These are phyloP conservation scores for Mycogone perniciosa DNA, from an alignment of 2,329 filamentous ascomycete genomes.

Conservation along the genomic window DNA sequence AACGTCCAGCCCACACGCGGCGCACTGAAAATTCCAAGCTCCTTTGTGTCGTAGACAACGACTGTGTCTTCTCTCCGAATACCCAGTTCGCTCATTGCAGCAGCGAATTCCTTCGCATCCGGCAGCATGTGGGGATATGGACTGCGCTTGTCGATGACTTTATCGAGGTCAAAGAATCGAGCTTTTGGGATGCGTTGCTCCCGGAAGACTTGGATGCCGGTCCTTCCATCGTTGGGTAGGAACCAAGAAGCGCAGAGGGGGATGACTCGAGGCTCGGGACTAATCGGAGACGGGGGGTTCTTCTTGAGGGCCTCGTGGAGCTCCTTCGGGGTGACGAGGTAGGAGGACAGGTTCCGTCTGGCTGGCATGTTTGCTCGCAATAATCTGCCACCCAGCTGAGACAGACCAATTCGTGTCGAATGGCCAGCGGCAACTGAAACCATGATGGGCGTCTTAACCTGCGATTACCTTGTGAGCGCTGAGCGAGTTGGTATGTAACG, in stretches of 20 bases:
- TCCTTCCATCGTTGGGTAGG: slow-evolving; percentile 82
- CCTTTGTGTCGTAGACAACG: slow-evolving; percentile 88
- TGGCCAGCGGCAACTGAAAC: slow-evolving; percentile 37
- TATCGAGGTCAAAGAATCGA: slow-evolving; percentile 94
- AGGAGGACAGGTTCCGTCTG: slow-evolving; percentile 58
- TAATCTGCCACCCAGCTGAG: slow-evolving; percentile 29
- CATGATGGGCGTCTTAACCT: slow-evolving; percentile 28
- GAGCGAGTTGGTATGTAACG: background rate
- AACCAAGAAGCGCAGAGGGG: slow-evolving; percentile 95
- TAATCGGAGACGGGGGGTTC: slow-evolving; percentile 73
- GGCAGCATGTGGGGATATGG: slow-evolving; percentile 97
- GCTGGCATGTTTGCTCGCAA: slow-evolving; percentile 24
- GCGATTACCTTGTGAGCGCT: background rate
- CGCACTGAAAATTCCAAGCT: slow-evolving; percentile 89
- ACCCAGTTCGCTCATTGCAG: slow-evolving; percentile 82
- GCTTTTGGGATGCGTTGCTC: slow-evolving; percentile 80
- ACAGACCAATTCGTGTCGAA: slow-evolving; percentile 34
- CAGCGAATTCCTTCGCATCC: slow-evolving; percentile 69
- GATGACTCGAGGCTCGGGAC: slow-evolving; percentile 74
- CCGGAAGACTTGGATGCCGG: slow-evolving; percentile 73
- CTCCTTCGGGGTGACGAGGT: slow-evolving; percentile 79
- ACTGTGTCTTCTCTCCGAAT: slow-evolving; percentile 82
- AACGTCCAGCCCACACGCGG: slow-evolving; percentile 93
- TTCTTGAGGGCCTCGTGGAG: slow-evolving; percentile 74
- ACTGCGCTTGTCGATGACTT: slow-evolving; percentile 77